Evolutionary conservation across 371 early-diverging fungal genomes (phyloP).

Genomic region (Edhazardia aedis): DNA sequence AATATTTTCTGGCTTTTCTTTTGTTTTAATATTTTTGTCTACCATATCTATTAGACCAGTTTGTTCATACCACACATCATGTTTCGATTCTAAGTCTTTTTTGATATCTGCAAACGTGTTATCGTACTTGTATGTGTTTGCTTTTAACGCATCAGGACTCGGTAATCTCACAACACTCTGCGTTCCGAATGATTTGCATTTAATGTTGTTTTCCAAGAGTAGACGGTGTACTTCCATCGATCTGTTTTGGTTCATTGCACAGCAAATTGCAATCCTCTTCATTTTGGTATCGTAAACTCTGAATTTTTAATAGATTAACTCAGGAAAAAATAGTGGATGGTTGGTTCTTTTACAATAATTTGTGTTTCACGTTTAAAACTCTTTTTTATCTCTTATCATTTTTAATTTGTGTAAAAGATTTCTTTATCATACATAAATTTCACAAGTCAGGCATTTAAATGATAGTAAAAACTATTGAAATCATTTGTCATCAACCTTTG

Average conservation of each 20-base stretch:
- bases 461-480: no score
- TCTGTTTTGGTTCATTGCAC: slow-evolving; percentile 80
- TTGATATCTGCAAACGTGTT: slow-evolving; percentile 68
- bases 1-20: slow-evolving; percentile 63
- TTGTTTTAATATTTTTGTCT: slow-evolving; percentile 66
- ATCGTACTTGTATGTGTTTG: slow-evolving; percentile 70
- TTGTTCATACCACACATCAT: slow-evolving; percentile 52
- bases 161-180: slow-evolving; percentile 69
- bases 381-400: no score
- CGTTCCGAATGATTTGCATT: slow-evolving; percentile 64
- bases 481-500: no score
- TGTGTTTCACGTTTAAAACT: no score
- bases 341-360: no score
- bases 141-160: slow-evolving; percentile 59
- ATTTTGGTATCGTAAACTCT: no score
- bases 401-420: no score
- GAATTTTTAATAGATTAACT: no score
- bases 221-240: slow-evolving; percentile 69
- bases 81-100: slow-evolving; percentile 56
- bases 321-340: no score
- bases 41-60: slow-evolving; percentile 68
- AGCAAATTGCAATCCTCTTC: slow-evolving; percentile 73
- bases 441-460: no score
- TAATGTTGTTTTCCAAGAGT: slow-evolving; percentile 53
- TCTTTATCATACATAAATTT: no score